A percentile compares a stretch with the other conserved stretches of the same genome.
phyloP scores from a whole-genome alignment of 306 rosid species.

The Corylus heterophylla region DNA sequence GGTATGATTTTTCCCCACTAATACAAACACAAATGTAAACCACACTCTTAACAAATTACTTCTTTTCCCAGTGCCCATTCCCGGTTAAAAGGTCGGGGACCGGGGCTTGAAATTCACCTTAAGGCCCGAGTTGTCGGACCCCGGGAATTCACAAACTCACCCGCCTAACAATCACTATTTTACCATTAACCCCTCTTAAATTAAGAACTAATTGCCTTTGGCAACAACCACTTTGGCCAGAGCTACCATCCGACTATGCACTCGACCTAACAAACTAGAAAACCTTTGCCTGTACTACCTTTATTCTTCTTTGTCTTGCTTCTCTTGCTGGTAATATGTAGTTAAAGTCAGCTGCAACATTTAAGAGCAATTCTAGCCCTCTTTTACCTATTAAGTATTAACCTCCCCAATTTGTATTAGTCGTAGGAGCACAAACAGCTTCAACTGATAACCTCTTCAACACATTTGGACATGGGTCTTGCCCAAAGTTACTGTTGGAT shows the following conservation, averaged over 20 bases:
- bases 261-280: slow-evolving; percentile 39
- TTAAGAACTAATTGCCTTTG: slow-evolving; percentile 53
- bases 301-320: slow-evolving; percentile 38
- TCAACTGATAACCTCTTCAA: slow-evolving; percentile 90
- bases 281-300: slow-evolving; percentile 34
- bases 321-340: slow-evolving; percentile 36
- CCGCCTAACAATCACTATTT: slow-evolving; percentile 42
- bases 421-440: slow-evolving; percentile 73
- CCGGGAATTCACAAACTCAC: slow-evolving; percentile 44
- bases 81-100: slow-evolving; percentile 68
- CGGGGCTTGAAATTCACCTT: slow-evolving; percentile 45
- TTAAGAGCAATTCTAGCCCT: slow-evolving; percentile 12
- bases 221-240: slow-evolving; percentile 43
- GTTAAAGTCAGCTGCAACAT: slow-evolving; percentile 41
- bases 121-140: slow-evolving; percentile 62
- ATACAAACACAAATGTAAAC: slow-evolving; percentile 36
- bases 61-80: slow-evolving; percentile 53
- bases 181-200: slow-evolving; percentile 27
- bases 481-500: slow-evolving; percentile 80
- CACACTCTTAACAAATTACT: slow-evolving; percentile 34
- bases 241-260: slow-evolving; percentile 32
- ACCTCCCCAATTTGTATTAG: slow-evolving; percentile 44
- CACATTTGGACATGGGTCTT: slow-evolving; percentile 94
- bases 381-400: slow-evolving; percentile 26
- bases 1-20: slow-evolving; percentile 50